Conservation (phyloP, 2,329 filamentous ascomycete species). For the Zelopaecilomyces penicillatus region DNA sequence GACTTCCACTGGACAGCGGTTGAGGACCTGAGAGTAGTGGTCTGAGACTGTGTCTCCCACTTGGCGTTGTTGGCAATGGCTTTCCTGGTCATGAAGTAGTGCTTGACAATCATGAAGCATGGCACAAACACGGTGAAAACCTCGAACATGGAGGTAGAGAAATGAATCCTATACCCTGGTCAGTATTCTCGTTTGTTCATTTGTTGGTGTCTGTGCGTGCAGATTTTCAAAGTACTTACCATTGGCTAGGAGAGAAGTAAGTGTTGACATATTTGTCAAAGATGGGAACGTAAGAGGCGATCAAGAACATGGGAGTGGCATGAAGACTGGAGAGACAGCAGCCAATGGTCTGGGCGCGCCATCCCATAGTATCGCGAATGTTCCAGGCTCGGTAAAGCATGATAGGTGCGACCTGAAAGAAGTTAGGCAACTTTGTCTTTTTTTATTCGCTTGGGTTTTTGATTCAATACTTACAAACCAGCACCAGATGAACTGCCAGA, state of each 20-base stretch:
- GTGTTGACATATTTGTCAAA: slow-evolving; percentile 39
- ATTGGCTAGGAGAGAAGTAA: slow-evolving; percentile 49
- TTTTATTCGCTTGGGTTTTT: too few species aligned
- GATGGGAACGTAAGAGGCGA: slow-evolving; percentile 41
- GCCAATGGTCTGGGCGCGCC: slow-evolving; percentile 45
- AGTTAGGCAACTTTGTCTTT: too few species aligned
- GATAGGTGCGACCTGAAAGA: slow-evolving; percentile 35
- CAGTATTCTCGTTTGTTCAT: slow-evolving; percentile 33
- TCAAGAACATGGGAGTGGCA: slow-evolving; percentile 56
- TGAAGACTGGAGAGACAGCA: slow-evolving; percentile 40
- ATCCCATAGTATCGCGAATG: slow-evolving; percentile 49
- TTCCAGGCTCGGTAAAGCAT: slow-evolving; percentile 43
- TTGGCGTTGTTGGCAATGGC: slow-evolving; percentile 9
- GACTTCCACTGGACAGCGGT: slow-evolving; percentile 1
- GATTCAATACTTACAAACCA: slow-evolving; percentile 30
- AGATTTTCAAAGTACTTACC: slow-evolving; percentile 36
- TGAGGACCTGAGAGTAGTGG: slow-evolving; percentile 3
- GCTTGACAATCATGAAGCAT: slow-evolving; percentile 42
- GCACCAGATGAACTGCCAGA: slow-evolving; percentile 48
- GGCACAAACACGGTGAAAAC: slow-evolving; percentile 54
- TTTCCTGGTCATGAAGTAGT: slow-evolving; percentile 26
- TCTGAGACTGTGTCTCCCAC: slow-evolving; percentile 11
- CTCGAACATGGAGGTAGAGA: slow-evolving; percentile 53
- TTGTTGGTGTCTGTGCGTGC: too few species aligned
- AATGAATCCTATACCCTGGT: slow-evolving; percentile 21